Percentiles rank a stretch among this genome's conserved stretches.
phyloP scores from a whole-genome alignment of 257 asterid genomes.

The Nicotiana attenuata region DNA sequence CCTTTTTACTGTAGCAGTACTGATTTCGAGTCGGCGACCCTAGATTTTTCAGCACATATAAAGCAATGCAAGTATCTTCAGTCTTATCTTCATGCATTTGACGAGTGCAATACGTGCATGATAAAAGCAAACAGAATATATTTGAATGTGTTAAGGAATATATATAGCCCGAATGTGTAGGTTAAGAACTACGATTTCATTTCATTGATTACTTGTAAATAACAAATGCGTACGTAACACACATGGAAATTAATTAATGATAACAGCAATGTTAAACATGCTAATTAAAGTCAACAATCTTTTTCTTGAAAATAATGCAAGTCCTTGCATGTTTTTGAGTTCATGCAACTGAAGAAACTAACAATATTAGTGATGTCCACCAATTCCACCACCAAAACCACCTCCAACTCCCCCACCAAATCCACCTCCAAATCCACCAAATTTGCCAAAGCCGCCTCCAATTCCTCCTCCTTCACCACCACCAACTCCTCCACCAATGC shows the following conservation, averaged over 20 bases:
- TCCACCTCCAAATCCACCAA: neutral
- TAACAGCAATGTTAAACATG: neutral
- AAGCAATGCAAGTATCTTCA: no score
- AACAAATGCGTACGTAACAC: neutral
- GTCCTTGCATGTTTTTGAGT: neutral
- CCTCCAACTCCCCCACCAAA: neutral
- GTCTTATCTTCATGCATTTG: no score
- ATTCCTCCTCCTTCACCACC: neutral
- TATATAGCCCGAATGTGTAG: neutral
- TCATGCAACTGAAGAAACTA: neutral
- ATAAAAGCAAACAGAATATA: neutral
- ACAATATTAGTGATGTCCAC: neutral
- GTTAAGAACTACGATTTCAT: neutral
- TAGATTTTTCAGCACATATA: no score
- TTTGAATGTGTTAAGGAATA: neutral
- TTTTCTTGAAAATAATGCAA: neutral
- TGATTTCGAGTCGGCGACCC: no score
- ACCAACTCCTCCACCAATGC: neutral
- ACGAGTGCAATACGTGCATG: neutral
- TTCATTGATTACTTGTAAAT: neutral
- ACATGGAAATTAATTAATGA: neutral
- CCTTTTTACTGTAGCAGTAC: no score
- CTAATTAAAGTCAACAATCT: neutral
- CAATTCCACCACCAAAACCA: neutral
- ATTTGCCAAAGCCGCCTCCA: neutral